Evolutionary conservation across 345 rosid species (phyloP), one percentile per base, ranked within the genome.

Genomic region (Leavenworthia alabamica): DNA sequence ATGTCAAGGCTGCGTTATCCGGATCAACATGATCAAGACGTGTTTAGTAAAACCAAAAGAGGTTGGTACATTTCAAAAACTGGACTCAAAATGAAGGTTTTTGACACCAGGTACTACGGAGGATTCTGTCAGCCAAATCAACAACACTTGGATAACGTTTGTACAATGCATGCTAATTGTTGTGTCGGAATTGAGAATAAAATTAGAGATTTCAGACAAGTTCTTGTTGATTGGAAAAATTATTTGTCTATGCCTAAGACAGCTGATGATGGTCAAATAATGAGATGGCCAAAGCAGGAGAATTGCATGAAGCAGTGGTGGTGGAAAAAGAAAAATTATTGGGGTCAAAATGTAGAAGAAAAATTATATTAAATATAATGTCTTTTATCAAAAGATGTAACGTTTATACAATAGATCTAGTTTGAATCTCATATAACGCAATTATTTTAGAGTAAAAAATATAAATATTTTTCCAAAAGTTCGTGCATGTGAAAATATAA

Each of bases 81-180:
- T 4, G 75, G 82, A 17, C 50, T 89, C 6, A 50, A 40, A 58
- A 76, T 86, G 59, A 80, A 62, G 65, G 86, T 86, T 44, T 72
- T 89, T 0, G 85, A 84, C 46, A 84, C 94, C 1, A 74, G 54
- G 6, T 81, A 68, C 49, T 79, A 82, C 8, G 87, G 89, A 13
- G 97, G 97, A 35, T 82, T 86, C 24, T 89, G 97, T 53, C 66
- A 84, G 69, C 73, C 60, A 0, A 49, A 82, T 56, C 59, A 17
- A 41, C n/a, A n/a, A n/a, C 81, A 89, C 42, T 48, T 86, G 36
- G 78, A 77, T 48, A 12, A 51, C 4, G 81, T 78, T 11, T 89
- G 89, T 54, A 89, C 94, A 3, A 81, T 89, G 91, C 96, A 89
- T 62, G 94, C 90, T 6, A 89, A 89, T 71, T 89, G 96, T 55